Base-by-base conservation (phyloP, 179 eudicot genomes). In the Drosera spatulata region DNA sequence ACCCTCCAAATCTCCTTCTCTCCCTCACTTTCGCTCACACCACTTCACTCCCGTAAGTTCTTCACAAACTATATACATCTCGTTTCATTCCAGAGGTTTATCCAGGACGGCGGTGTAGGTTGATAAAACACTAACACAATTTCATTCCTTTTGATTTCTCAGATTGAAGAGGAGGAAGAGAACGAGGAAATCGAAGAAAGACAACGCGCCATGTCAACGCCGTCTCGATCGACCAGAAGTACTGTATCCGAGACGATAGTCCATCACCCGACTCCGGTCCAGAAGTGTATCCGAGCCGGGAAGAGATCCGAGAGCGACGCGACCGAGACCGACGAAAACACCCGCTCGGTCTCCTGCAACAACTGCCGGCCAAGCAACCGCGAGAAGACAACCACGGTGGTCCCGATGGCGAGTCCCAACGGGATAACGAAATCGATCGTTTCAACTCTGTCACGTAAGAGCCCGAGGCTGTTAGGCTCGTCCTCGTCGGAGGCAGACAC, bases 131-230 rank as follows among this genome's bases (percentile, higher is more conserved):
- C n/a, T 50, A 14, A 50, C 4, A 10, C 53, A 50, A 7, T 50
- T 56, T 12, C 15, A 49, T 10, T 49, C 8, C 14, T 39, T 60
- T 71, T 22, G 33, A 22, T 22, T 22, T 22, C 33, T 66, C 77
- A 91, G 98, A 91, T 91, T 67, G 78, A 70, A 48, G 95, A 89
- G 74, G 98, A 81, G 7, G 84, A 79, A 4, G 98, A 88, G 41
- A 87, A 79, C 3, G 96, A 86, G 41, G 96, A 80, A 41, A 74
- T 72, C 0, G 83, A 67, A 3, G 82, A 75, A 40, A 69, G 72
- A 22, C 77, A 60, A 64, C 76, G 81, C 67, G 56, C 49, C 0
- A 51, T 59, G 55, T 62, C 75, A 13, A 65, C 79, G 40, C 77
- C 82, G 15, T 3, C 53, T 2, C 58, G 69, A 15, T 49, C 43